Base-by-base conservation (phyloP, 768 basidiomycete species). In the Rhodosporidiobolus odoratus region DNA sequence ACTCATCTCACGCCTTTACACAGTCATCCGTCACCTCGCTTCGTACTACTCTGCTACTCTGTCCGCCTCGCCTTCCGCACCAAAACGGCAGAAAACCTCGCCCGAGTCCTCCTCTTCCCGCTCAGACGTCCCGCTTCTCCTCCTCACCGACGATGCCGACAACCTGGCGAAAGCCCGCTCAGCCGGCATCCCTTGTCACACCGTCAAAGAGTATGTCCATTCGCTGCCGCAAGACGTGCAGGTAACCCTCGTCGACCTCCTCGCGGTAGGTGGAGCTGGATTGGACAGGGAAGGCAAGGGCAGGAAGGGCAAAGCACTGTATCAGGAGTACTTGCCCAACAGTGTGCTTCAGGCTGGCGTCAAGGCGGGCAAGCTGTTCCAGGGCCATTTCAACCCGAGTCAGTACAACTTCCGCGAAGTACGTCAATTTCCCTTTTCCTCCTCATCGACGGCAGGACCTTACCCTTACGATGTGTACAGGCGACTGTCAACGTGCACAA, bases 351-450 rank as follows among this genome's bases (percentile, higher is more conserved):
- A 86, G 47, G 90, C 92, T 16, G 94, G 92, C 2, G 83, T 97
- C 66, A 94, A 93, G 79, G 85, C 86, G 6, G 91, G 91, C 3
- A 82, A 88, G 50, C 84, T 94, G 6, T 86, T 92, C 76, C 92
- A 97, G 81, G 96, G 96, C 0, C 88, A 94, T 78, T 99, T 95
- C 81, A 92, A 90, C 77, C 91, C 93, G 4, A 96, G 91, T 75
- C 88, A 88, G 73, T 99, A 93, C 80, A 98, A 99, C 79, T 98
- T 94, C 76, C 83, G 97, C 21, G 95, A 97, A 84, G 91, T 88
- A 53, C 62, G 83, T 66, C 30, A 9, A 56, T 35, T 35, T 34
- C 23, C 52, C 27, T 12, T 19, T 9, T 35, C 10, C 17, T 56
- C 32, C 54, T 13, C 32, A 21, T 4, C n/a, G 27, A 8, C 6